Evolutionary conservation across 305 asterid genomes (phyloP), one percentile per base, ranked within the genome.

Genomic region (Ilex paraguariensis): DNA sequence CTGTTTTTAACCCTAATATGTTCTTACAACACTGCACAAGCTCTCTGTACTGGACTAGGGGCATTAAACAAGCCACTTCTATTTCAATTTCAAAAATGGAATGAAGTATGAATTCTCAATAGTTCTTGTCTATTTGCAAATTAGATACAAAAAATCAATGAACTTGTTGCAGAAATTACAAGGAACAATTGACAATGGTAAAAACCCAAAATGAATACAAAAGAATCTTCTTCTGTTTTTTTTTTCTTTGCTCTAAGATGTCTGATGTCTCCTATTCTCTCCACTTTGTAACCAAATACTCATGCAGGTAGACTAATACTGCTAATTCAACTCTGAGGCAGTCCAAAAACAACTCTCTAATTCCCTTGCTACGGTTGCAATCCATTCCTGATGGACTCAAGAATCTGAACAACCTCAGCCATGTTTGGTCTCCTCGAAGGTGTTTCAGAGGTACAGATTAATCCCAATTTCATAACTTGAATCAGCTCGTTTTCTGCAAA

Each of bases 401-500:
- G 96, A 84, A 92, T 84, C 77, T 92, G 97, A 61, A 89, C 93
- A 32, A 82, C 96, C 77, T 92, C 98, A 32, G 96, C 96, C 96
- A 92, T 92, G 81, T 90, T 89, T n/a, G 98, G 97, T 66, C 98
- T 82, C 81, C 86, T 84, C 44, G 74, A 74, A 13, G 95, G 83
- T 54, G 39, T 59, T 62, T 92, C 98, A 3, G 70, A 70, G 31
- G 91, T 84, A 60, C 98, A 87, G 61, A 92, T 81, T 82, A 90
- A 62, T 15, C 98, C 97, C 71, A 90, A 57, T 74, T 84, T 87
- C 97, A 87, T 84, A 15, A 92, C 97, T 84, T 90, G 98, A 70
- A 81, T 67, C 48, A 87, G 66, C 82, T 92, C 98, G 13, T 75
- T 84, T 66, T 92, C 98, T 2, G 59, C 56, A 17, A 17, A 14